Conservation (phyloP, 2,329 filamentous ascomycete genomes). For the Microcyclospora tardicrescens region DNA sequence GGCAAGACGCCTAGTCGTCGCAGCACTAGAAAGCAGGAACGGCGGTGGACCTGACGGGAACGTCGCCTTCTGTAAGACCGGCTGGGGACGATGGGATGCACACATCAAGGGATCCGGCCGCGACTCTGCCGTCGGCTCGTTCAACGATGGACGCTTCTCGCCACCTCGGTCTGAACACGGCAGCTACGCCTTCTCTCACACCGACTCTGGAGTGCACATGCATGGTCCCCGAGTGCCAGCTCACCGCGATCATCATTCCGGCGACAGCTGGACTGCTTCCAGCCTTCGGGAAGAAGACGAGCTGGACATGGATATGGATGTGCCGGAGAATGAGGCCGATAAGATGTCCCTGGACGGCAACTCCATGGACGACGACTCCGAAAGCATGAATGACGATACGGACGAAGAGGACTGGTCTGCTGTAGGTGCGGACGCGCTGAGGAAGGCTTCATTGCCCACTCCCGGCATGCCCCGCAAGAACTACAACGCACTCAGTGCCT, state of each 20-base stretch:
- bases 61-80: slow-evolving; percentile 85
- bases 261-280: slow-evolving; percentile 55
- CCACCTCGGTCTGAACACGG: slow-evolving; percentile 39
- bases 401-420: slow-evolving; percentile 95
- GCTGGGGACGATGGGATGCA: slow-evolving; percentile 94
- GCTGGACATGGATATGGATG: slow-evolving; percentile 40
- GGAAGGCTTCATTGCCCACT: slow-evolving; percentile 43
- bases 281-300: slow-evolving; percentile 53
- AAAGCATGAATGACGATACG: slow-evolving; percentile 51
- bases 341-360: slow-evolving; percentile 82
- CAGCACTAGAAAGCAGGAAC: slow-evolving; percentile 71
- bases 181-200: slow-evolving; percentile 23
- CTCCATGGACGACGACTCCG: slow-evolving; percentile 53
- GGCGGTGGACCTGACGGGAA: slow-evolving; percentile 50
- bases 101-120: slow-evolving; percentile 46
- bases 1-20: slow-evolving; percentile 82
- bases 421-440: slow-evolving; percentile 73
- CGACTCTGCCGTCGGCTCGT: slow-evolving; percentile 26
- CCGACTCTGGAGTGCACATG: slow-evolving; percentile 21
- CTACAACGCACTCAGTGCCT: slow-evolving; percentile 19
- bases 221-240: slow-evolving; percentile 13
- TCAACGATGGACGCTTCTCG: slow-evolving; percentile 26
- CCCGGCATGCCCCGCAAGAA: slow-evolving; percentile 14
- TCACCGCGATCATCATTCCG: slow-evolving; percentile 25
- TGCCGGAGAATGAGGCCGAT: slow-evolving; percentile 77